These are phyloP conservation scores for Penicillium herquei DNA, from an alignment of 495 filamentous ascomycete species.

Conservation along the genomic window DNA sequence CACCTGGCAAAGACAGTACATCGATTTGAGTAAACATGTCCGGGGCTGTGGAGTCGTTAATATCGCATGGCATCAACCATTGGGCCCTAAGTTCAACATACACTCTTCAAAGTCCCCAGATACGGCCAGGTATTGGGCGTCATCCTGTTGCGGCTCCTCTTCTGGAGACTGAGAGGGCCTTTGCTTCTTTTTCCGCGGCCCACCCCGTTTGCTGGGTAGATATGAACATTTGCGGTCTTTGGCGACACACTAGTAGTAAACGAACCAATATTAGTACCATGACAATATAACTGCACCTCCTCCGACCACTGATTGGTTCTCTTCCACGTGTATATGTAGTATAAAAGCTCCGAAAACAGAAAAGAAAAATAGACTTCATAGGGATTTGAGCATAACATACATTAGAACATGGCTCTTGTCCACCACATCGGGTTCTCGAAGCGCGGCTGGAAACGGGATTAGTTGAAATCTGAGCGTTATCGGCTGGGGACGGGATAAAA, in stretches of 20 bases:
- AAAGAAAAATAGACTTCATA: too few species aligned
- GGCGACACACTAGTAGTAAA: constrained; percentile 42
- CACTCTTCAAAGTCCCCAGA: constrained; percentile 34
- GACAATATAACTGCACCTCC: too few species aligned
- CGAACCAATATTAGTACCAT: neutral
- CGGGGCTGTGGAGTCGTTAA: constrained; percentile 24
- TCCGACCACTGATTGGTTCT: too few species aligned
- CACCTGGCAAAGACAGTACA: constrained; percentile 42
- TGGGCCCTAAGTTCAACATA: constrained; percentile 17
- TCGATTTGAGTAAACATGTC: constrained; percentile 46
- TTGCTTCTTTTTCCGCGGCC: constrained; percentile 49
- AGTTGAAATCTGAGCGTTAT: neutral
- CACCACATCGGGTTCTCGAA: constrained; percentile 58
- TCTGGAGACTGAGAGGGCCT: constrained; percentile 28
- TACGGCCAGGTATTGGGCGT: constrained; percentile 17
- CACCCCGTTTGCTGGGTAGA: constrained; percentile 56
- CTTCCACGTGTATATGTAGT: too few species aligned
- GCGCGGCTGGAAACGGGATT: constrained; percentile 42
- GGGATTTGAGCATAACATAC: constrained; percentile 34
- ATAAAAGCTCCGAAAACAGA: too few species aligned
- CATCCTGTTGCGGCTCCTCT: constrained; percentile 21
- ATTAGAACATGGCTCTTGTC: constrained; percentile 55
- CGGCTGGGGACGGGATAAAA: neutral
- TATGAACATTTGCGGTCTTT: constrained; percentile 55
- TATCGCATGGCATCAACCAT: neutral